Conservation (phyloP, 2,329 filamentous ascomycete species). For the Fusarium sp. region DNA sequence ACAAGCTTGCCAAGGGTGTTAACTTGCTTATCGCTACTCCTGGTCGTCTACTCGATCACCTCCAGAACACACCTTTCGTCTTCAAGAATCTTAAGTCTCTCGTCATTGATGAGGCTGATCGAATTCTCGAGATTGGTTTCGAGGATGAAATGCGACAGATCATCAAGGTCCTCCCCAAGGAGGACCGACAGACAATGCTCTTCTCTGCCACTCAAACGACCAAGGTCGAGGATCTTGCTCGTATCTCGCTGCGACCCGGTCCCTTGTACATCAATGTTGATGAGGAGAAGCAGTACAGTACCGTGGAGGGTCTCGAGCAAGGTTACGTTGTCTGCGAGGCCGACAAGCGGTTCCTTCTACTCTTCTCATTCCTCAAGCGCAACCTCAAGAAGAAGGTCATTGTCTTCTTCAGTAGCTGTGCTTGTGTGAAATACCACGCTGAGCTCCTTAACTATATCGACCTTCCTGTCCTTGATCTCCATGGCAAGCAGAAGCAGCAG, state of each 20-base stretch:
- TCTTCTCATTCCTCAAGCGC: conserved; percentile 94
- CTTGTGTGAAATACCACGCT: conserved; percentile 94
- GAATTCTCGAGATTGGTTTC: conserved; percentile 96
- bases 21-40: conserved; percentile 96
- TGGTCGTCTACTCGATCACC: conserved; percentile 89
- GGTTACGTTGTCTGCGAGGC: conserved; percentile 95
- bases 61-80: conserved; percentile 90
- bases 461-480: conserved; percentile 84
- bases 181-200: conserved; percentile 94
- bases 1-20: conserved; percentile 93
- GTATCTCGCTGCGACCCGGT: conserved; percentile 90
- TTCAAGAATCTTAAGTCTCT: conserved; percentile 95
- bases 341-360: conserved; percentile 90
- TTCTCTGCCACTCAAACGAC: conserved; percentile 99
- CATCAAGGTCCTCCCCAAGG: conserved; percentile 89
- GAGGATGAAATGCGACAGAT: conserved; percentile 99
- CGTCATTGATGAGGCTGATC: conserved; percentile 96
- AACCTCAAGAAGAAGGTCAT: conserved; percentile 96
- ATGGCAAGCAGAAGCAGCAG: conserved; percentile 98
- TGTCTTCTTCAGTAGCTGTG: conserved; percentile 93
- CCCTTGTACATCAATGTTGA: conserved; percentile 98
- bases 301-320: conserved; percentile 93
- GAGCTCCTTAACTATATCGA: conserved; percentile 98
- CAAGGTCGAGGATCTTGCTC: conserved; percentile 95
- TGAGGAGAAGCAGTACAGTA: conserved; percentile 87